Evolutionary conservation across 495 filamentous ascomycete genomes (phyloP).

Genomic region (Neurospora sp.): DNA sequence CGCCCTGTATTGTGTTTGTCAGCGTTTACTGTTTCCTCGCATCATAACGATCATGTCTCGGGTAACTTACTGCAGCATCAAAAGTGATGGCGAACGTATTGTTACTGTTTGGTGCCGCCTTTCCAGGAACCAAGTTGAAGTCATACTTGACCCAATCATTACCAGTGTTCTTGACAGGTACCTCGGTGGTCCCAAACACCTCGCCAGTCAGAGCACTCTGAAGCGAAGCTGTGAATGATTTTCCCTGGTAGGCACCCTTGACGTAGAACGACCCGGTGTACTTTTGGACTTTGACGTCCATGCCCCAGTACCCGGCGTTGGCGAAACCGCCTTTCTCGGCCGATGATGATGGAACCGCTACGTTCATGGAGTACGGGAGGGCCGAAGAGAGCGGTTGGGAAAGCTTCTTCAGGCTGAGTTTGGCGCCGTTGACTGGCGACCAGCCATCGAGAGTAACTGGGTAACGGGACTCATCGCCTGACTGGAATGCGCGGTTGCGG

Average conservation of each 20-base stretch:
- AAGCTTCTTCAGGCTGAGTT: conserved; percentile 39
- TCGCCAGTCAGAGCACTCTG: conserved; percentile 37
- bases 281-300: conserved; percentile 41
- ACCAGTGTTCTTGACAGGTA: conserved; percentile 23
- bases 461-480: conserved; percentile 14
- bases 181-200: conserved; percentile 30
- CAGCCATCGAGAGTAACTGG: conserved; percentile 41
- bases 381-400: conserved; percentile 39
- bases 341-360: conserved; percentile 17
- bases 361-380: conserved; percentile 49
- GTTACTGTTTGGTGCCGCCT: conserved; percentile 45
- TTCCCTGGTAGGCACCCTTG: conserved; percentile 29
- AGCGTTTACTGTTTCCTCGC: not conserved
- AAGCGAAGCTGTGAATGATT: conserved; percentile 32
- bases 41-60: not conserved
- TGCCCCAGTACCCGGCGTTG: conserved; percentile 53
- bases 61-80: conserved; percentile 29
- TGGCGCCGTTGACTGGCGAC: conserved; percentile 40
- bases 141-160: conserved; percentile 38
- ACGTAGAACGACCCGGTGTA: conserved; percentile 52
- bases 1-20: conserved; percentile 16
- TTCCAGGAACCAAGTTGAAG: conserved; percentile 32
- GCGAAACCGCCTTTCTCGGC: conserved; percentile 40
- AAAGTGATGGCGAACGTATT: conserved; percentile 58
- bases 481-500: conserved; percentile 59